Base-by-base conservation (phyloP, 2,329 filamentous ascomycete genomes). In the Knufia fluminis region DNA sequence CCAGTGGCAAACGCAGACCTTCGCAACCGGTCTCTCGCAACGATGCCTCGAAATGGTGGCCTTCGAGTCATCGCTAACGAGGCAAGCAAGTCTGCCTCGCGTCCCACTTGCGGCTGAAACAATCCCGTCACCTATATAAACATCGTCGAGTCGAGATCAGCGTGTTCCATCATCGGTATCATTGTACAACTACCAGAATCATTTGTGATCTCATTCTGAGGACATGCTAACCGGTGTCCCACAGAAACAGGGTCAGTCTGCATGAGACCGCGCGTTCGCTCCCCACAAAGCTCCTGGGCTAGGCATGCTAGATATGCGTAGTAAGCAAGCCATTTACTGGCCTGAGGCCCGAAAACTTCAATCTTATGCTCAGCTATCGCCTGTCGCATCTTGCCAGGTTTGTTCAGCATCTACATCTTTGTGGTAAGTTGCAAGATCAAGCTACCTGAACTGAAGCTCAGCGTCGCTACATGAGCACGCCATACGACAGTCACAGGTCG, bases 171-270 rank as follows among this genome's bases (percentile, higher is more conserved):
- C 26, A 6, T 36, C n/a, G 33, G 4, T 36, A 6, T 36, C 33
- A 36, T 8, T 16, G 6, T 16, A 16, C 33, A n/a, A 17, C n/a
- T 36, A 4, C 33, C 10, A n/a, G 10, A 16, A 4, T 17, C 10
- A 36, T 36, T 36, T n/a, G 4, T 14, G 33, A 36, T 45, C 20
- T 44, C 42, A 17, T 10, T 38, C 7, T 23, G 8, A 17, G 32
- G 14, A 28, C 23, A 28, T 32, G 3, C 50, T 38, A 52, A 52
- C 46, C 50, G 50, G 45, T 33, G 35, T 28, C 20, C 6, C 36
- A 2, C 9, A n/a, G n/a, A n/a, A 4, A 10, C 6, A 31, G 14
- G 8, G 12, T 31, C 20, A 48, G n/a, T n/a, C 43, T 40, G 45
- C 35, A 48, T 48, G 19, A 28, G 33, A 4, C 17, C 24, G 33